Evolutionary conservation across 768 basidiomycete species (phyloP).

Genomic region (Piloderma croceum): DNA sequence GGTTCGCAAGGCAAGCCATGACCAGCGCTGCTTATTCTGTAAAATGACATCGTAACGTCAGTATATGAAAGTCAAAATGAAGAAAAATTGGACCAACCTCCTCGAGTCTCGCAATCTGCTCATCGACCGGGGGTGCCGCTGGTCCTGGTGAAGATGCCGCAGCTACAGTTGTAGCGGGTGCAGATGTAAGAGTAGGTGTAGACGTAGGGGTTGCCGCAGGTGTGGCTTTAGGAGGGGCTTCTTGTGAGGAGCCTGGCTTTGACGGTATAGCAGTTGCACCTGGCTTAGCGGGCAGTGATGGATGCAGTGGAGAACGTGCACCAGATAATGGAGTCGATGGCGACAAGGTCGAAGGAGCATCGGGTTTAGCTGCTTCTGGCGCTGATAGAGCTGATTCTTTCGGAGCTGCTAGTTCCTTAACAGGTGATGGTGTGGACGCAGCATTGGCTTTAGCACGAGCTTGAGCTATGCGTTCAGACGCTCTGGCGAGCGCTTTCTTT

Average conservation of each 20-base stretch:
- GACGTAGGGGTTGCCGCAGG: slow-evolving; percentile 20
- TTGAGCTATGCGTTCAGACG: slow-evolving; percentile 27
- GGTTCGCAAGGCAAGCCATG: slow-evolving; percentile 77
- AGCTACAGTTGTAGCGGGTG: slow-evolving; percentile 14
- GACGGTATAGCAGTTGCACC: slow-evolving; percentile 32
- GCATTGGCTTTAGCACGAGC: slow-evolving; percentile 27
- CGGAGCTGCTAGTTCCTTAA: slow-evolving; percentile 16
- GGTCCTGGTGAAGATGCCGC: slow-evolving; percentile 22
- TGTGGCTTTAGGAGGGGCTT: slow-evolving; percentile 27
- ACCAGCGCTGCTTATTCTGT: slow-evolving; percentile 71
- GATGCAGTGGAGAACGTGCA: slow-evolving; percentile 48
- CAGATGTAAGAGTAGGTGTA: slow-evolving; percentile 6
- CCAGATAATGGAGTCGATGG: slow-evolving; percentile 26
- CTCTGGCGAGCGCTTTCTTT: slow-evolving; percentile 34
- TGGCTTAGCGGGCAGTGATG: slow-evolving; percentile 70
- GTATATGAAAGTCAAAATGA: not conserved
- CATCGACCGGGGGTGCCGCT: slow-evolving; percentile 34
- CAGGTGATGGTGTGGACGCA: slow-evolving; percentile 6
- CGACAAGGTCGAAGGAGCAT: slow-evolving; percentile 20
- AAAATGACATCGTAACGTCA: slow-evolving; percentile 4
- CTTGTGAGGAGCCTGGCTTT: slow-evolving; percentile 9
- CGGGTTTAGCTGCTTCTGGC: slow-evolving; percentile 11
- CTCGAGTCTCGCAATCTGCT: slow-evolving; percentile 53
- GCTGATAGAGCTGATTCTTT: slow-evolving; percentile 13
- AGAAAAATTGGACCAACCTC: slow-evolving; percentile 46